Percentiles rank a stretch among this genome's conserved stretches.
These are phyloP conservation scores for Paradendryphiella salina DNA, from an alignment of 2,329 filamentous ascomycete species.

Conservation along the genomic window DNA sequence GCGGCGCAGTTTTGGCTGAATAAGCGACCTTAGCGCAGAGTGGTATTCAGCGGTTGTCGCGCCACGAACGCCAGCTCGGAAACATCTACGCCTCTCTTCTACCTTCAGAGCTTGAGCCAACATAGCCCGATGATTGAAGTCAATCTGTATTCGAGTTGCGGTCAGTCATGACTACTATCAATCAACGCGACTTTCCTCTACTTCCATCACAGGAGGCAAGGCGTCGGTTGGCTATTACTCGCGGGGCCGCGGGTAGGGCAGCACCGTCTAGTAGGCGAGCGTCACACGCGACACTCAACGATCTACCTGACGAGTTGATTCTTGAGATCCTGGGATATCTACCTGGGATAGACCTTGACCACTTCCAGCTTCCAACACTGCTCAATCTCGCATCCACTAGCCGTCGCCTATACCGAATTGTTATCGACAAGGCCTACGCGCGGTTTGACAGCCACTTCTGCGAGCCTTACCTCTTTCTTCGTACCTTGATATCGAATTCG, in stretches of 20 bases:
- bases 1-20: neutral
- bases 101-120: neutral
- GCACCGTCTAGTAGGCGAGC: neutral
- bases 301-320: conserved; percentile 38
- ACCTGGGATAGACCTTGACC: conserved; percentile 18
- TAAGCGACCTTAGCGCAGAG: conserved; percentile 4
- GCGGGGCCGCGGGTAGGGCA: neutral
- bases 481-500: conserved; percentile 28
- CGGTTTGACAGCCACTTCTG: conserved; percentile 28
- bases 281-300: conserved; percentile 14
- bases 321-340: conserved; percentile 31
- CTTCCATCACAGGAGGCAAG: conserved; percentile 19
- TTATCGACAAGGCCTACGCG: conserved; percentile 25
- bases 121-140: neutral
- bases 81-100: too few relatives aligned
- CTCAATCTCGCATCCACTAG: conserved; percentile 30
- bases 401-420: conserved; percentile 27
- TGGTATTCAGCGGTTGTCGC: too few relatives aligned
- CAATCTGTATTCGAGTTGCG: too few relatives aligned
- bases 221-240: neutral
- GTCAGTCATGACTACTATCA: conserved; percentile 18
- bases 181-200: conserved; percentile 26
- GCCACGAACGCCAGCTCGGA: too few relatives aligned
- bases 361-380: conserved; percentile 25
- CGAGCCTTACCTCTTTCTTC: conserved; percentile 36